A percentile compares a stretch with the other conserved stretches of the same genome.
Conservation (phyloP, 2,329 filamentous ascomycete species). For the Ophiosphaerella herpotricha region DNA sequence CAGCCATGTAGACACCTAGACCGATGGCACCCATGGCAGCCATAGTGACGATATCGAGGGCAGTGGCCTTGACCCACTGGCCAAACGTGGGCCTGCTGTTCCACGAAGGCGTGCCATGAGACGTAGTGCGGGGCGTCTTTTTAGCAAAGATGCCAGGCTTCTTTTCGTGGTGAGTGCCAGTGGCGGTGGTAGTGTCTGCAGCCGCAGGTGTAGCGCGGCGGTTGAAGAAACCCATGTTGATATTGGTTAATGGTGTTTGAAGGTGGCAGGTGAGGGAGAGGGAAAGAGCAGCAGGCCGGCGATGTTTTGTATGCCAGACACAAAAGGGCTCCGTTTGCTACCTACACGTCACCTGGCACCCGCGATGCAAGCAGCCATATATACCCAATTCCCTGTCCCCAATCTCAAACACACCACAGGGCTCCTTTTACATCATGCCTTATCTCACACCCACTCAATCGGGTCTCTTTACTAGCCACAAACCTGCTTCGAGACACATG, state of each 20-base stretch:
- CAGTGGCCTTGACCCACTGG: conserved; percentile 70
- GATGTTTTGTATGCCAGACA: too few relatives aligned
- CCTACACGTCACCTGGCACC: too few relatives aligned
- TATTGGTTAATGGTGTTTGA: too few relatives aligned
- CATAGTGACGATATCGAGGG: conserved; percentile 72
- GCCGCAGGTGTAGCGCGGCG: conserved; percentile 39
- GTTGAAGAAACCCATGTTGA: conserved; percentile 47
- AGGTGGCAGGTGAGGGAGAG: too few relatives aligned
- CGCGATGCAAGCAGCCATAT: neutral
- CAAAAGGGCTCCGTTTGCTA: too few relatives aligned
- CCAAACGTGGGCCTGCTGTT: conserved; percentile 62
- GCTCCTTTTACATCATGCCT: conserved; percentile 19
- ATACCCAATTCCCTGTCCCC: neutral
- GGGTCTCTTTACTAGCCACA: conserved; percentile 27
- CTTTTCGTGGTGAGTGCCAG: conserved; percentile 35
- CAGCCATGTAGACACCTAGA: conserved; percentile 68
- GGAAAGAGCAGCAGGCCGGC: too few relatives aligned
- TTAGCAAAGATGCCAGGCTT: conserved; percentile 34
- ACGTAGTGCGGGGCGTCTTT: conserved; percentile 18
- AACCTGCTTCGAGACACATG: conserved; percentile 22
- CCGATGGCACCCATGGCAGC: conserved; percentile 66
- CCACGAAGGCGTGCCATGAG: conserved; percentile 22
- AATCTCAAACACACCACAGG: neutral
- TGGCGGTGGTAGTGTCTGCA: conserved; percentile 42
- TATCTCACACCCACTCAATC: conserved; percentile 14